Evolutionary conservation across 495 filamentous ascomycete species (phyloP), one percentile per base, ranked within the genome.

Genomic region (Daldinia loculata): DNA sequence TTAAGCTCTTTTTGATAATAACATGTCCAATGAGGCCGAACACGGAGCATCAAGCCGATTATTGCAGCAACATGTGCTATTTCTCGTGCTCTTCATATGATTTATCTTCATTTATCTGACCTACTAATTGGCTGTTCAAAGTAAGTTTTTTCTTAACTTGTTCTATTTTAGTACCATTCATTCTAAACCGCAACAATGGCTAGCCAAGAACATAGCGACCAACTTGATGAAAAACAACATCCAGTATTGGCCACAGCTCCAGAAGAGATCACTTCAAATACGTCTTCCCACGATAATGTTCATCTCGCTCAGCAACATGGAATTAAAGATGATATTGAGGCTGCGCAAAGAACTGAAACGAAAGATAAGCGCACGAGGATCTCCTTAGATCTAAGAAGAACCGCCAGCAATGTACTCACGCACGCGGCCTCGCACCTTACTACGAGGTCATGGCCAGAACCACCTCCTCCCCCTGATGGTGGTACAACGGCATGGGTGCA

Each of bases 401-500:
- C 75, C 2, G 56, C 75, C 11, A 77, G 72, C 57, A 75, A 75
- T 69, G 67, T 74, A 4, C 66, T 78, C 14, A 19, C 75, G 0
- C 70, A 66, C 7, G 76, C 75, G 6, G 63, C 66, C 36, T 78
- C 76, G 6, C 72, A 75, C 6, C 56, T 77, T 9, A 86, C 85
- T 0, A 80, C 80, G 41, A 83, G 82, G 61, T 83, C 83, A 8
- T 82, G 80, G 29, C 82, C 77, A 48, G 86, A 88, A 50, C 81
- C 88, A 4, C 87, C 86, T 0, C 87, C 87, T 17, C 88, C 88
- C 6, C 87, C 87, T 0, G 87, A 89, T 71, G 89, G 89, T 17
- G 91, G 91, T 4, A 70, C 86, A 26, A 74, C 79, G 51, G 91
- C 90, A 7, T 93, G 91, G 91, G 84, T 81, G 2, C 89, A 92